Conservation (phyloP, 2,329 filamentous ascomycete genomes). For the Fragosphaeria purpurea region DNA sequence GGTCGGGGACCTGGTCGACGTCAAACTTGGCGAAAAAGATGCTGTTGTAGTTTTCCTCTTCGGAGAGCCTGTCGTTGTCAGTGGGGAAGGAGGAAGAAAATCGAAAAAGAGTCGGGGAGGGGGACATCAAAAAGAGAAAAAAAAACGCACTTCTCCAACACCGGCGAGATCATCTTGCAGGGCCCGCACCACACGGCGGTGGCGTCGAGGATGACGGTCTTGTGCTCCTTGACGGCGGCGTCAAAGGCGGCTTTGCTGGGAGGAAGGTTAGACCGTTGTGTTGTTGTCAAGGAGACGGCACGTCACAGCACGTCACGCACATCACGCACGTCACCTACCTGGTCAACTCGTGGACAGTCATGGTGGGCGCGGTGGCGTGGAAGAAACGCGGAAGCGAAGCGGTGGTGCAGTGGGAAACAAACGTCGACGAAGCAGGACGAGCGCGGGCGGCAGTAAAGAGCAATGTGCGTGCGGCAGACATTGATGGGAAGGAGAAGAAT, state of each 20-base stretch:
- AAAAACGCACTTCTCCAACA: constrained; percentile 51
- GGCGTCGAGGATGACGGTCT: constrained; percentile 69
- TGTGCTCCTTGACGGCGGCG: constrained; percentile 26
- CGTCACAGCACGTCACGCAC: neutral
- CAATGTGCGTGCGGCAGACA: constrained; percentile 6
- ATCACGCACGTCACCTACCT: constrained; percentile 5
- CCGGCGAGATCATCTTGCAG: constrained; percentile 81
- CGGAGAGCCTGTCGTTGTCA: constrained; percentile 41
- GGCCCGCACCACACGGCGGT: constrained; percentile 90
- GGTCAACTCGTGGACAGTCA: constrained; percentile 10
- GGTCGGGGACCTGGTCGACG: constrained; percentile 68
- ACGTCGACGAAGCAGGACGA: neutral
- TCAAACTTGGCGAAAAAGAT: constrained; percentile 83
- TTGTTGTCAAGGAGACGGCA: neutral
- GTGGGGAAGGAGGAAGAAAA: neutral
- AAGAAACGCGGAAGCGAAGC: constrained; percentile 3
- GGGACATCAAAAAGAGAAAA: constrained; percentile 3
- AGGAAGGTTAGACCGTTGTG: neutral
- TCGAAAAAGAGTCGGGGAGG: constrained; percentile 4
- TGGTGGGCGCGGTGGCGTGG: constrained; percentile 9
- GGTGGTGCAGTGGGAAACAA: neutral
- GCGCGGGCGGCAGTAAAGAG: neutral
- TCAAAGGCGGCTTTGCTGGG: constrained; percentile 19
- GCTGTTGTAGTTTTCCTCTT: constrained; percentile 31
- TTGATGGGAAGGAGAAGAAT: neutral